These are phyloP conservation scores for Fragilaria radians DNA, from an alignment of 108 stramenopile genomes.

Conservation along the genomic window DNA sequence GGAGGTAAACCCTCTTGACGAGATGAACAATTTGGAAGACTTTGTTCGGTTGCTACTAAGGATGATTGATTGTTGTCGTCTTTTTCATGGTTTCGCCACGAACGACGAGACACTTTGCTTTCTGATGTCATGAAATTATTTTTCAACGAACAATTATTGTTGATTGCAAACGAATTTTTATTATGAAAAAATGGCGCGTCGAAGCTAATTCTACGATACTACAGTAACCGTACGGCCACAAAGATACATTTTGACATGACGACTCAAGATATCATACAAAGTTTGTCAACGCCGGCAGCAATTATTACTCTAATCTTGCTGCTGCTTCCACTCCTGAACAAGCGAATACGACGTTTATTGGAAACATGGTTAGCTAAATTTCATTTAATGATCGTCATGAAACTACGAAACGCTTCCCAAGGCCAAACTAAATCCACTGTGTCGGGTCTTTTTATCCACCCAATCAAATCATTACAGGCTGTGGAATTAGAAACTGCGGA, in stretches of 20 bases:
- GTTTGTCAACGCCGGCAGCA: background rate
- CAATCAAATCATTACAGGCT: slow-evolving; percentile 68
- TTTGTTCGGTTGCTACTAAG: too few species aligned
- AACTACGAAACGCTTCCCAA: background rate
- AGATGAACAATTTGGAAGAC: too few species aligned
- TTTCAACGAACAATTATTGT: too few species aligned
- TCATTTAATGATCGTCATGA: background rate
- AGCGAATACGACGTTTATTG: background rate
- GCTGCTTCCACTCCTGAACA: background rate
- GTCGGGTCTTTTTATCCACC: slow-evolving; percentile 32
- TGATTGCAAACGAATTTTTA: too few species aligned
- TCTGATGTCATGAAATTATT: too few species aligned
- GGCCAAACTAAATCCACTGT: slow-evolving; percentile 4
- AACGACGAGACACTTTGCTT: too few species aligned
- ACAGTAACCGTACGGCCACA: too few species aligned
- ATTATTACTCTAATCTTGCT: background rate
- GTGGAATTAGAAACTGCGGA: slow-evolving; percentile 29
- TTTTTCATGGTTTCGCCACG: too few species aligned
- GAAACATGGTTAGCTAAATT: background rate
- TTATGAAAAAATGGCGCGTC: too few species aligned
- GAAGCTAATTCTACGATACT: too few species aligned
- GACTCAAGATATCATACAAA: background rate
- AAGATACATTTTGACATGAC: too few species aligned
- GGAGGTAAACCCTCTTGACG: background rate
- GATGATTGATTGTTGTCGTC: too few species aligned